Conservation (phyloP, 2,329 filamentous ascomycete genomes). For the Magnaporthiopsis incrustans region DNA sequence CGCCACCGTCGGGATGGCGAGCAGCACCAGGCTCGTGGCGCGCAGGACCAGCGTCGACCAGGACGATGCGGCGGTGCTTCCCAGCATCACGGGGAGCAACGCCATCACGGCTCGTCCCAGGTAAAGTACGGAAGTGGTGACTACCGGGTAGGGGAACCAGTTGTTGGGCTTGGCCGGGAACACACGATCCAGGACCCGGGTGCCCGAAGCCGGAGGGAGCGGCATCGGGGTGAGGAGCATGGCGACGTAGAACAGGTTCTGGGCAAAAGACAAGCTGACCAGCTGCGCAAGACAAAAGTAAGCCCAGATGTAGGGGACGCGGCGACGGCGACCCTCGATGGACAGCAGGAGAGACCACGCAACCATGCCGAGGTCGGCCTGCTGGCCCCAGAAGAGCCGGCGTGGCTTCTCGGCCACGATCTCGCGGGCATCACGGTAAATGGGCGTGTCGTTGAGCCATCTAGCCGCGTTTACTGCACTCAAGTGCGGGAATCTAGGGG, state of each 20-base stretch:
- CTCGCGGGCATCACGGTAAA: constrained; percentile 44
- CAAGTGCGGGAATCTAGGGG: background rate
- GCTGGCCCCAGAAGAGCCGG: constrained; percentile 55
- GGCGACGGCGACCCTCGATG: constrained; percentile 49
- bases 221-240: constrained; percentile 48
- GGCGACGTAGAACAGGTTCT: constrained; percentile 55
- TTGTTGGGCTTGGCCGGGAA: constrained; percentile 33
- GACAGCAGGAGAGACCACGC: constrained; percentile 50
- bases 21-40: constrained; percentile 34
- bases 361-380: constrained; percentile 46
- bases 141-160: constrained; percentile 31
- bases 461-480: constrained; percentile 28
- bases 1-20: constrained; percentile 37
- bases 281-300: constrained; percentile 53
- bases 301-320: constrained; percentile 44
- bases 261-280: constrained; percentile 51
- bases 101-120: constrained; percentile 22
- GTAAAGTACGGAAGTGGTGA: constrained; percentile 18
- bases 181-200: constrained; percentile 20
- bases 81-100: constrained; percentile 29
- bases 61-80: constrained; percentile 27
- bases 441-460: constrained; percentile 46
- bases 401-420: constrained; percentile 46
- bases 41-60: constrained; percentile 20
- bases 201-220: constrained; percentile 16